Conservation (phyloP, 2,329 filamentous ascomycete genomes). For the Paracorniculantispora psalliotae region DNA sequence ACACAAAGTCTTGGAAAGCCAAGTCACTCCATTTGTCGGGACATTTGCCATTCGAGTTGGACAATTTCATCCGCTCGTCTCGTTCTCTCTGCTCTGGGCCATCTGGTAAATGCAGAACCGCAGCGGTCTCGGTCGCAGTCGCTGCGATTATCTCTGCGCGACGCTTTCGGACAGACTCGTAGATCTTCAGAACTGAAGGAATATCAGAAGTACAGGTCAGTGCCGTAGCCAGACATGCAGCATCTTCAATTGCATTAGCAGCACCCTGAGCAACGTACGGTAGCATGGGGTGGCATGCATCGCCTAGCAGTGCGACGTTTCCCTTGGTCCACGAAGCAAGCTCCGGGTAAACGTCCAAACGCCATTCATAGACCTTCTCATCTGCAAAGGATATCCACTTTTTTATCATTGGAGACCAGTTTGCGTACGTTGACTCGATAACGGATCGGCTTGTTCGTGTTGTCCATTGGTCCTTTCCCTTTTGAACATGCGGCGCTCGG, state of each 20-base stretch:
- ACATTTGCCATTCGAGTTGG: slow-evolving; percentile 19
- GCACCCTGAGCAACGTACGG: slow-evolving; percentile 64
- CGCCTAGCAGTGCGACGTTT: slow-evolving; percentile 53
- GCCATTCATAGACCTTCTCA: slow-evolving; percentile 64
- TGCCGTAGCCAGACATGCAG: slow-evolving; percentile 45
- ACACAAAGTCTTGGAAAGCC: slow-evolving; percentile 26
- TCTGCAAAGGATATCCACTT: slow-evolving; percentile 57
- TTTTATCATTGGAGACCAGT: slow-evolving; percentile 57
- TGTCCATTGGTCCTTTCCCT: slow-evolving; percentile 49
- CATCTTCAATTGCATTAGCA: slow-evolving; percentile 65
- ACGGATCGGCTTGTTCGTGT: slow-evolving; percentile 55
- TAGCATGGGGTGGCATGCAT: slow-evolving; percentile 63
- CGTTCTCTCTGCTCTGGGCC: background rate
- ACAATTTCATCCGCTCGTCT: slow-evolving; percentile 5
- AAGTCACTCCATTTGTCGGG: slow-evolving; percentile 25
- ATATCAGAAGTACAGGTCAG: slow-evolving; percentile 17
- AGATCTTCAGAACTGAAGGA: slow-evolving; percentile 17
- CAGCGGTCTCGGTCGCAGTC: slow-evolving; percentile 16
- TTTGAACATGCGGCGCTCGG: slow-evolving; percentile 49
- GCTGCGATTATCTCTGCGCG: slow-evolving; percentile 19
- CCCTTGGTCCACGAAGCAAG: slow-evolving; percentile 57
- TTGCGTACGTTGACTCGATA: slow-evolving; percentile 55
- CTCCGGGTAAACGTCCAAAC: slow-evolving; percentile 56
- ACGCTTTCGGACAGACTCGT: slow-evolving; percentile 19
- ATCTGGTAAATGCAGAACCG: slow-evolving; percentile 10